These are phyloP conservation scores for Biscogniauxia sp. DNA, from an alignment of 2,329 filamentous ascomycete species.

Conservation along the genomic window DNA sequence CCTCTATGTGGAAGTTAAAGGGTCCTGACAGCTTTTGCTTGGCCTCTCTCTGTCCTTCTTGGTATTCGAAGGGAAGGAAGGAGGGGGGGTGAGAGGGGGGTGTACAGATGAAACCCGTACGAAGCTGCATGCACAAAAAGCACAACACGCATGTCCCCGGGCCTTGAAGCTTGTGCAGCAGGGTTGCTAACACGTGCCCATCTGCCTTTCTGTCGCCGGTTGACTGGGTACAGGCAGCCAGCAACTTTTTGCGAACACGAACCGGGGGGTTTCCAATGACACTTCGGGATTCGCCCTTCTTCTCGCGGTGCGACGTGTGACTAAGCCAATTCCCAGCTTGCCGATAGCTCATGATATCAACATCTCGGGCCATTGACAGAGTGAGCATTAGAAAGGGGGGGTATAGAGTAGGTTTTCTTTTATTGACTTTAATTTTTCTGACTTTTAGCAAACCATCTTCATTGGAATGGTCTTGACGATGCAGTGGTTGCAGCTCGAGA, in stretches of 20 bases:
- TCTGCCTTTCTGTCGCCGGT: not conserved
- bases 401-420: not conserved
- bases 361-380: too few species aligned
- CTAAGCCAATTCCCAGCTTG: not conserved
- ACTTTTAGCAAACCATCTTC: constrained; percentile 2
- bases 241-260: not conserved
- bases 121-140: not conserved
- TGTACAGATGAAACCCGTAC: not conserved
- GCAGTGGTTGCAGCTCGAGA: constrained; percentile 9
- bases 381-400: not conserved
- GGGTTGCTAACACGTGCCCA: not conserved
- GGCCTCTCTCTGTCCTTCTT: too few species aligned
- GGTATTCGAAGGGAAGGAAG: too few species aligned
- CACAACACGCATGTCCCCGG: not conserved
- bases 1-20: too few species aligned
- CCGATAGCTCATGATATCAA: not conserved
- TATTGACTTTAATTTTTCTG: not conserved
- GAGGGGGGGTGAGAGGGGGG: not conserved
- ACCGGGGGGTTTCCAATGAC: not conserved
- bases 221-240: not conserved
- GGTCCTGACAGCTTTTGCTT: too few species aligned
- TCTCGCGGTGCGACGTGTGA: not conserved
- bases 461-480: constrained; percentile 8
- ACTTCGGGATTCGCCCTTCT: too few species aligned
- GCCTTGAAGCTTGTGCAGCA: not conserved